phyloP scores from a whole-genome alignment of 768 basidiomycete genomes.

The Auriculariales sp. region DNA sequence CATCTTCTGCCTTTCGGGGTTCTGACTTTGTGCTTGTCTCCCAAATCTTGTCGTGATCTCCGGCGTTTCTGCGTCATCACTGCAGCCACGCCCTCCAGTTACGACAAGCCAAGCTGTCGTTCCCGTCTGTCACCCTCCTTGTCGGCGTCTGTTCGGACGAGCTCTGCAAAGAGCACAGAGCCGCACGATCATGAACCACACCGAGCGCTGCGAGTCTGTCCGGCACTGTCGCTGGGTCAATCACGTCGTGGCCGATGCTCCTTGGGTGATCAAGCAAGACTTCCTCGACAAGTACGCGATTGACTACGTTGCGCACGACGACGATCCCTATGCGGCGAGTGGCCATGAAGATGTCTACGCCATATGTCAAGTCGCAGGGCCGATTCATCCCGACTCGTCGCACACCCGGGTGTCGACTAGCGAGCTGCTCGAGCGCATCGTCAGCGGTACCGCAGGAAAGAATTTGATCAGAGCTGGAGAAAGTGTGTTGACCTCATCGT shows the following conservation, averaged over 20 bases:
- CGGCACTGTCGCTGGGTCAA: constrained; percentile 90
- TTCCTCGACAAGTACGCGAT: constrained; percentile 80
- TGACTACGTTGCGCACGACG: constrained; percentile 96
- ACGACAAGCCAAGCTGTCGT: constrained; percentile 90
- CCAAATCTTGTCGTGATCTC: not conserved
- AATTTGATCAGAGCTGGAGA: constrained; percentile 81
- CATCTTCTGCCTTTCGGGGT: too few species aligned
- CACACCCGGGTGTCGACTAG: constrained; percentile 94
- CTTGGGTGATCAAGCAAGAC: constrained; percentile 74
- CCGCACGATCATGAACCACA: constrained; percentile 73
- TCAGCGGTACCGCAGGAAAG: constrained; percentile 67
- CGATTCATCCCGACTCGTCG: constrained; percentile 91
- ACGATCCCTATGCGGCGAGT: constrained; percentile 68
- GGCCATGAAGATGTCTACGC: constrained; percentile 78
- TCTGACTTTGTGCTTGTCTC: not conserved
- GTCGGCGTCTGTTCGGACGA: constrained; percentile 90
- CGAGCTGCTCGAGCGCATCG: constrained; percentile 81
- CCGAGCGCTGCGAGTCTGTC: constrained; percentile 45
- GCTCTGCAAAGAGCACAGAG: constrained; percentile 62
- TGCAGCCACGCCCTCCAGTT: constrained; percentile 84
- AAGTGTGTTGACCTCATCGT: constrained; percentile 56
- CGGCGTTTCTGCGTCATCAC: not conserved
- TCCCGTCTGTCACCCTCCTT: constrained; percentile 78
- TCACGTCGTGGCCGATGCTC: constrained; percentile 79
- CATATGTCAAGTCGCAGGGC: constrained; percentile 66